Base-by-base conservation (phyloP, 805 yeast species). In the Starmera dryadoides region DNA sequence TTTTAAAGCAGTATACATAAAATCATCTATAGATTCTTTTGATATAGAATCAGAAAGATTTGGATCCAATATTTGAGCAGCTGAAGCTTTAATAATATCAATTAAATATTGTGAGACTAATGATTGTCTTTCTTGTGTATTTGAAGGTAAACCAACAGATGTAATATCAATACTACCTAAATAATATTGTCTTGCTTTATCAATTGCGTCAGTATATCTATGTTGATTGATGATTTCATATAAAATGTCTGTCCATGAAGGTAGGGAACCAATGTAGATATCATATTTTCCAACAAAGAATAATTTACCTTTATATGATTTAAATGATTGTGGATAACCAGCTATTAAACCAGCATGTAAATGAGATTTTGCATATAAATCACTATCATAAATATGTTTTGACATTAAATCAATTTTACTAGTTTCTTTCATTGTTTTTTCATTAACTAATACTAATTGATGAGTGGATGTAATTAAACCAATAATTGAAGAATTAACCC, bases 241-340 rank as follows among this genome's bases (percentile, higher is more conserved):
- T 2, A 85, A 56, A 21, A 68, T 63, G 46, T 83, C 89, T 0
- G 81, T 86, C 95, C 88, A 86, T 47, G 71, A 77, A 3, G 77
- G 63, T 14, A 77, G 58, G 19, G 76, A 64, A 0, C 89, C 95
- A 3, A 79, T 67, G 6, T 62, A 61, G 33, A 77, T 51, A 41
- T 75, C 79, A 38, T 70, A 69, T 31, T 65, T 62, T 0, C 83
- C 83, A 37, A 80, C 48, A 1, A 77, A 40, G 48, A 78, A 71
- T 0, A 86, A 35, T 18, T 72, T 66, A 2, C 72, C 68, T 43
- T 65, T 74, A 42, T 61, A 64, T 0, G 63, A 53, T 39, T 50
- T 57, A 29, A 71, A 53, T 3, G 74, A 42, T 22, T 44, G 36
- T 30, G 42, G 41, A 37, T 39, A 44, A 12, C 42, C 48, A 18